phyloP scores from a whole-genome alignment of 108 stramenopile species.

The Pseudonitzschia pungens region DNA sequence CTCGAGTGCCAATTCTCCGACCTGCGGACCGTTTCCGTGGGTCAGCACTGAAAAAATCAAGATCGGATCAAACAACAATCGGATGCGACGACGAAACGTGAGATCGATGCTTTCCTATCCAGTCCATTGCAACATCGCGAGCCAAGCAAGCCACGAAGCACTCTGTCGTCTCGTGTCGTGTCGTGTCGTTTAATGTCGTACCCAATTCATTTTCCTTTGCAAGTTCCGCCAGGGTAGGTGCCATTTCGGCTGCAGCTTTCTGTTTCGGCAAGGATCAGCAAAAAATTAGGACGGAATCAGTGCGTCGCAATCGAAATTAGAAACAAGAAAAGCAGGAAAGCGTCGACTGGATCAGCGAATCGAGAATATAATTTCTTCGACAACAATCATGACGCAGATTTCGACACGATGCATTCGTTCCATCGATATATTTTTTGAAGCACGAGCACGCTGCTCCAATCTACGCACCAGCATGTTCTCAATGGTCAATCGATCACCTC shows the following conservation, averaged over 20 bases:
- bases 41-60: conserved; percentile 46
- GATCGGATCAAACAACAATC: neutral
- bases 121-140: neutral
- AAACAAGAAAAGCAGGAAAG: neutral
- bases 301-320: no score
- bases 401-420: no score
- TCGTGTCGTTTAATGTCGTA: no score
- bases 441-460: neutral
- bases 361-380: no score
- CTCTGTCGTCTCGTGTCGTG: no score
- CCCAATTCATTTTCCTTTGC: conserved; percentile 61
- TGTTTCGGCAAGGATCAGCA: conserved; percentile 1
- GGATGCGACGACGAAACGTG: neutral
- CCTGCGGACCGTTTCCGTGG: conserved; percentile 83
- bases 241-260: conserved; percentile 84
- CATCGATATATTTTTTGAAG: neutral
- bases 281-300: no score
- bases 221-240: conserved; percentile 61
- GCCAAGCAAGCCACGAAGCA: neutral
- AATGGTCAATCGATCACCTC: conserved; percentile 82
- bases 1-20: conserved; percentile 81
- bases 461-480: conserved; percentile 67
- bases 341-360: neutral
- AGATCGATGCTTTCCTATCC: neutral
- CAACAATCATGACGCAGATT: no score